These are phyloP conservation scores for Lepidium africanum DNA, from an alignment of 345 rosid genomes.

Conservation along the genomic window DNA sequence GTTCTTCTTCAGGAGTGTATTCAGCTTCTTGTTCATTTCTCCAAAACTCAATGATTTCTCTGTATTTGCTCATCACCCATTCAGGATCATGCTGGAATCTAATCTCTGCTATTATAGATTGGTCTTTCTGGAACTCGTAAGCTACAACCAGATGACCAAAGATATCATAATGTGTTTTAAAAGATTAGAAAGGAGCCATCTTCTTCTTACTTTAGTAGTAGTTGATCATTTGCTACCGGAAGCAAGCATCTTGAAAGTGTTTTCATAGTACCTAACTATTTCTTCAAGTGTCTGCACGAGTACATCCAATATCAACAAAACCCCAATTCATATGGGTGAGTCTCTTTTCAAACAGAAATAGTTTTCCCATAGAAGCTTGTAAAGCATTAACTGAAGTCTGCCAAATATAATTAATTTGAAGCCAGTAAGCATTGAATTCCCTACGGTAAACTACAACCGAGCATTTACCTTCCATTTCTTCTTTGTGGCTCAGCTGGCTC, in stretches of 20 bases:
- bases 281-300: constrained; percentile 63
- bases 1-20: constrained; percentile 60
- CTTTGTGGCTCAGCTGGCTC: constrained; percentile 64
- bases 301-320: not conserved
- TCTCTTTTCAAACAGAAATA: constrained; percentile 53
- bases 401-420: not conserved
- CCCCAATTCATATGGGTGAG: not conserved
- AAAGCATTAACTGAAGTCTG: constrained; percentile 84
- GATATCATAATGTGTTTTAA: not conserved
- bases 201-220: constrained; percentile 50
- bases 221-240: constrained; percentile 38
- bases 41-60: constrained; percentile 50
- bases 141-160: not conserved
- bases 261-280: constrained; percentile 43
- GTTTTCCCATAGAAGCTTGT: constrained; percentile 76
- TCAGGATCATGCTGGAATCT: constrained; percentile 44
- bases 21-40: constrained; percentile 51
- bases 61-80: constrained; percentile 44
- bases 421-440: not conserved
- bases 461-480: constrained; percentile 67
- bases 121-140: constrained; percentile 65
- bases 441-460: not conserved
- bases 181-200: not conserved
- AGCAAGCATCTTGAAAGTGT: constrained; percentile 44
- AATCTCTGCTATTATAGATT: constrained; percentile 62